A percentile compares a stretch with the other conserved stretches of the same genome.
Evolutionary conservation across 768 basidiomycete genomes (phyloP).

Genomic region (Lactarius quietus): DNA sequence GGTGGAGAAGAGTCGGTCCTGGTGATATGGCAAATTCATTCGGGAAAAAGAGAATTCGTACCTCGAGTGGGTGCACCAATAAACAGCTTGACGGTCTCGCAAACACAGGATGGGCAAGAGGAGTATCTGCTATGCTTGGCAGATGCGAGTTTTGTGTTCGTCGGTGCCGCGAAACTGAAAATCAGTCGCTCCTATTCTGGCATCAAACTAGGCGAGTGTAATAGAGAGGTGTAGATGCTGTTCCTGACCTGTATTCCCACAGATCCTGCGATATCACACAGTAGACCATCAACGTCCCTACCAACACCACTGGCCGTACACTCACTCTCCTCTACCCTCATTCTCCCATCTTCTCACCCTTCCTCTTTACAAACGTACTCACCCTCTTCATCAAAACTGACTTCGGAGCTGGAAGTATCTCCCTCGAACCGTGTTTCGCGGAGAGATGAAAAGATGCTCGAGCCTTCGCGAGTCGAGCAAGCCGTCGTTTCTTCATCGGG

Average conservation of each 20-base stretch:
- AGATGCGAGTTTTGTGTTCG: conserved; percentile 77
- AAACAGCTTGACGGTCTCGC: conserved; percentile 59
- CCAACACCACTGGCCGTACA: conserved; percentile 74
- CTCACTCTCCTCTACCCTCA: conserved; percentile 62
- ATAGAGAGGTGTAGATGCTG: conserved; percentile 15
- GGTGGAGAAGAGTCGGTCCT: conserved; percentile 95
- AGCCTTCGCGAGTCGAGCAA: conserved; percentile 71
- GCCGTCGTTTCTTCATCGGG: conserved; percentile 64
- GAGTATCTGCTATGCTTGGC: conserved; percentile 81
- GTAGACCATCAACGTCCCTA: conserved; percentile 39
- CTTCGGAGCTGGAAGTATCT: conserved; percentile 88
- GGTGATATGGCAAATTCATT: conserved; percentile 95
- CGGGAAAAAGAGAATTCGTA: conserved; percentile 86
- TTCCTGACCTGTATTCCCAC: conserved; percentile 2
- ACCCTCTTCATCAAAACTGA: conserved; percentile 59
- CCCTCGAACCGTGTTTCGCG: conserved; percentile 90
- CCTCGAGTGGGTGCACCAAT: conserved; percentile 90
- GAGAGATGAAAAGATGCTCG: conserved; percentile 70
- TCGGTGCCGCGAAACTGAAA: conserved; percentile 68
- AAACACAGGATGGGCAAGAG: conserved; percentile 56
- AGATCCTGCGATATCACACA: conserved; percentile 39
- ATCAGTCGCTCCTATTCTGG: conserved; percentile 69
- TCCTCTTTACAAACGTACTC: conserved; percentile 94
- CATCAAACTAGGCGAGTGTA: conserved; percentile 66
- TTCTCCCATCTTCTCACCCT: conserved; percentile 91